Percentiles rank a stretch among this genome's conserved stretches.
Conservation (phyloP, 2,329 filamentous ascomycete species). For the Bertia moriformis region DNA sequence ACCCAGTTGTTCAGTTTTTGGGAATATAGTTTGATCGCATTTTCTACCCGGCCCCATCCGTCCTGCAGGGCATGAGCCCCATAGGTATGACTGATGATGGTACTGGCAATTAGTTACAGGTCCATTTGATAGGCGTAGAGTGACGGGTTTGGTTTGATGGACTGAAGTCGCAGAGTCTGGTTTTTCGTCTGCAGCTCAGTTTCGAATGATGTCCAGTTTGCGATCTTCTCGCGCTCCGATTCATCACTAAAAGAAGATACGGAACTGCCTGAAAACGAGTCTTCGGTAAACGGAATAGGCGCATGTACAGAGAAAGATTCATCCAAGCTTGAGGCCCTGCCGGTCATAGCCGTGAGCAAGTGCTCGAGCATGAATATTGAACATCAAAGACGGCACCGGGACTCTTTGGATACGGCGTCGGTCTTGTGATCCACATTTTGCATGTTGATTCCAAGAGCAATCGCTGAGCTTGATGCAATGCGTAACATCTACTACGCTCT, state of each 20-base stretch:
- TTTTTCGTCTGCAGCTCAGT: no score
- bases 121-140: background rate
- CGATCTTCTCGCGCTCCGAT: no score
- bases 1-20: background rate
- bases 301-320: no score
- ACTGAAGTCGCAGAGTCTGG: no score
- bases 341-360: background rate
- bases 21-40: background rate
- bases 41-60: background rate
- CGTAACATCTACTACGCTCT: background rate
- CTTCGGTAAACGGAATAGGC: background rate
- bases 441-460: background rate
- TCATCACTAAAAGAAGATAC: no score
- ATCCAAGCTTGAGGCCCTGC: no score
- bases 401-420: background rate
- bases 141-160: background rate
- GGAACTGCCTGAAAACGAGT: no score
- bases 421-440: background rate
- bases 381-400: background rate
- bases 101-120: background rate
- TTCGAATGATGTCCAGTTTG: no score
- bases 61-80: background rate
- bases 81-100: background rate
- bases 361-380: background rate
- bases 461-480: background rate